A percentile compares a stretch with the other conserved stretches of the same genome.
phyloP scores from a whole-genome alignment of 2,329 filamentous ascomycete genomes.

The Fusarium odoratissimum region DNA sequence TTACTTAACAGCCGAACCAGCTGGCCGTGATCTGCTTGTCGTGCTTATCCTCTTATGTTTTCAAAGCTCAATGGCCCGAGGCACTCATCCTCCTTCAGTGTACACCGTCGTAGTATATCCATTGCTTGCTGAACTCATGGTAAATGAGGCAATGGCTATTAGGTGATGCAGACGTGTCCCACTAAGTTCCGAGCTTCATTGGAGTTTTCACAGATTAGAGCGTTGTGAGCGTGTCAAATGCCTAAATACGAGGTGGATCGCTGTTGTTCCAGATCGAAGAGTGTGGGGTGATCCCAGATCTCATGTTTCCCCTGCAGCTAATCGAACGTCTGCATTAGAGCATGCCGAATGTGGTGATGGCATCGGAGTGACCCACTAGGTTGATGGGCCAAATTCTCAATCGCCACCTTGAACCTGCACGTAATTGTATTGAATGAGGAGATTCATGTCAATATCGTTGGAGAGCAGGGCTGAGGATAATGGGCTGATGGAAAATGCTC shows the following conservation, averaged over 20 bases:
- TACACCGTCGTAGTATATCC: not conserved
- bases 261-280: conserved; percentile 29
- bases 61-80: not conserved
- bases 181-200: not conserved
- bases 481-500: conserved; percentile 5
- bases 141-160: not conserved
- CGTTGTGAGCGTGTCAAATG: not conserved
- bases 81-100: not conserved
- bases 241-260: conserved; percentile 33
- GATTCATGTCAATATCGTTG: not conserved
- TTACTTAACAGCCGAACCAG: not conserved
- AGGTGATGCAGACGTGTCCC: not conserved
- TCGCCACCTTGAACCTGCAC: not conserved
- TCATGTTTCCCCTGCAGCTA: conserved; percentile 33
- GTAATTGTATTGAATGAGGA: not conserved
- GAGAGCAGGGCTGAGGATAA: conserved; percentile 12
- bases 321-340: conserved; percentile 35
- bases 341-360: conserved; percentile 21
- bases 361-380: conserved; percentile 18
- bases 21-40: not conserved
- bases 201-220: not conserved
- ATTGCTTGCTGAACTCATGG: not conserved
- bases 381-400: conserved; percentile 6
- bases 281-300: conserved; percentile 42
- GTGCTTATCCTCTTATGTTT: not conserved